Evolutionary conservation across 768 basidiomycete species (phyloP).

Genomic region (Tephrocybe rancida): DNA sequence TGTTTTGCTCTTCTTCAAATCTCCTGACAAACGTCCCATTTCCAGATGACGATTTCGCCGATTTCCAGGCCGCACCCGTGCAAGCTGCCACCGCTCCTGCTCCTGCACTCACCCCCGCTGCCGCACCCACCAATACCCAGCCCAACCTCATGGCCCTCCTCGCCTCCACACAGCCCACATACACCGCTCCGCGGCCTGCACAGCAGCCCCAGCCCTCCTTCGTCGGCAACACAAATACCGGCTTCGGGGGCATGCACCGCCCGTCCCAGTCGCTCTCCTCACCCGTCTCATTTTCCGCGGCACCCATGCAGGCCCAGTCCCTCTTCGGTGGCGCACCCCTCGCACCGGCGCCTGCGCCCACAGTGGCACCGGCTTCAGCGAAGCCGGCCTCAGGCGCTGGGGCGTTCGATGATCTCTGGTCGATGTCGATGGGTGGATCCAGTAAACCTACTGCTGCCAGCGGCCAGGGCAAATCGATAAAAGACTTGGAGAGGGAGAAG

Average conservation of each 20-base stretch:
- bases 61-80: constrained; percentile 78
- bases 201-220: constrained; percentile 25
- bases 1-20: background rate
- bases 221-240: constrained; percentile 23
- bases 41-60: constrained; percentile 81
- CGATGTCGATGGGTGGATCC: constrained; percentile 66
- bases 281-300: constrained; percentile 30
- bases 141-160: constrained; percentile 56
- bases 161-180: constrained; percentile 31
- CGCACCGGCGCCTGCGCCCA: constrained; percentile 17
- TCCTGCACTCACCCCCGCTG: constrained; percentile 40
- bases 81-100: constrained; percentile 32
- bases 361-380: constrained; percentile 17
- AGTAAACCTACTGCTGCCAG: constrained; percentile 36
- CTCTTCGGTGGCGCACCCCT: constrained; percentile 35
- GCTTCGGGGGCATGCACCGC: constrained; percentile 36
- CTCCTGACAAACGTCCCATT: background rate
- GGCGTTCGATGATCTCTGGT: constrained; percentile 91
- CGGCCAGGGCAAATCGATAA: constrained; percentile 69
- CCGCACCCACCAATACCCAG: constrained; percentile 28
- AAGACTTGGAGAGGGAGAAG: constrained; percentile 90
- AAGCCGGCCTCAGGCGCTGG: constrained; percentile 41
- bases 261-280: constrained; percentile 37
- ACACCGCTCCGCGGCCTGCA: constrained; percentile 29
- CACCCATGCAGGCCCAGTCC: constrained; percentile 25